Conservation (phyloP, 2,329 filamentous ascomycete species). For the Penicillium sp. region DNA sequence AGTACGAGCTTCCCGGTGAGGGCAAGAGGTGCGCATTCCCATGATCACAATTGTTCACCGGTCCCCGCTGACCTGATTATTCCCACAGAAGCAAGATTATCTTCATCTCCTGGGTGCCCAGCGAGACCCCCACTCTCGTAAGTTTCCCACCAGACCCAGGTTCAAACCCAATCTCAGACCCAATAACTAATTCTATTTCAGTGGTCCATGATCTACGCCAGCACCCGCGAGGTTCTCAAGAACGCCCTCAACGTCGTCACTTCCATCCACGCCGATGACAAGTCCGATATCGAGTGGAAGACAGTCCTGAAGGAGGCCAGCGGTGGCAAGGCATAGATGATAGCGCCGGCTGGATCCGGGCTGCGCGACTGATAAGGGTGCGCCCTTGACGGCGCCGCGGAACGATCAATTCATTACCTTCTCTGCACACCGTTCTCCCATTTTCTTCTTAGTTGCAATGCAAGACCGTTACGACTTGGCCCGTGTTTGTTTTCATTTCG, state of each 20-base stretch:
- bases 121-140: slow-evolving; percentile 40
- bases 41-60: background rate
- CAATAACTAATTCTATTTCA: slow-evolving; percentile 20
- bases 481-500: slow-evolving; percentile 16
- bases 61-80: slow-evolving; percentile 15
- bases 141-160: slow-evolving; percentile 12
- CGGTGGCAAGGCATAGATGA: slow-evolving; percentile 41
- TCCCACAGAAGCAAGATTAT: slow-evolving; percentile 47
- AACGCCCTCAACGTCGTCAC: slow-evolving; percentile 44
- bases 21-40: slow-evolving; percentile 43
- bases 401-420: slow-evolving; percentile 28
- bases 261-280: slow-evolving; percentile 43
- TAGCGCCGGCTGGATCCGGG: slow-evolving; percentile 35
- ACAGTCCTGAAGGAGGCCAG: slow-evolving; percentile 37
- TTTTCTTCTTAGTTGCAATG: slow-evolving; percentile 35
- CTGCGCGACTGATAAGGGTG: slow-evolving; percentile 25
- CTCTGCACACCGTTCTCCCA: slow-evolving; percentile 27
- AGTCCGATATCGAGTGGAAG: slow-evolving; percentile 43
- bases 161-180: background rate
- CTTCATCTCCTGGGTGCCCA: slow-evolving; percentile 50
- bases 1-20: slow-evolving; percentile 49
- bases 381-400: slow-evolving; percentile 21
- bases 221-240: slow-evolving; percentile 48
- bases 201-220: slow-evolving; percentile 52
- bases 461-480: slow-evolving; percentile 37